Evolutionary conservation across 495 filamentous ascomycete species (phyloP).

Genomic region (Penicillium desertorum): DNA sequence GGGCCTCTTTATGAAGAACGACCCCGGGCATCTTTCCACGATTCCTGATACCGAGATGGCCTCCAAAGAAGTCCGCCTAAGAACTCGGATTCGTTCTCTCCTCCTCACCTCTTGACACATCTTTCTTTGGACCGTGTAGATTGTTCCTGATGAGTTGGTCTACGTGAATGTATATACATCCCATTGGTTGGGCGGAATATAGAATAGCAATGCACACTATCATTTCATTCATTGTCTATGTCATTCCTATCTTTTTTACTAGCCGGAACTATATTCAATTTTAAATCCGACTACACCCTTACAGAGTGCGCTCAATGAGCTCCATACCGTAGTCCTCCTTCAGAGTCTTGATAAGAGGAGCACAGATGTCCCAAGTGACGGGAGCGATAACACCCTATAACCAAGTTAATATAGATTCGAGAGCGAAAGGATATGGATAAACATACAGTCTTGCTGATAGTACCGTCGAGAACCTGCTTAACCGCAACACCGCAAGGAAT

Average conservation of each 20-base stretch:
- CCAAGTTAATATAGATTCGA: slow-evolving; percentile 4
- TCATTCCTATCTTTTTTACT: slow-evolving; percentile 12
- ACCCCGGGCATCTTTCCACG: not conserved
- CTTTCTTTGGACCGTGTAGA: not conserved
- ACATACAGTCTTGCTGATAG: slow-evolving; percentile 61
- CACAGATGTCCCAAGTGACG: slow-evolving; percentile 69
- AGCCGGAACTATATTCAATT: not conserved
- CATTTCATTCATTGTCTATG: slow-evolving; percentile 14
- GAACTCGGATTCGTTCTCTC: not conserved
- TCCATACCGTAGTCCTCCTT: slow-evolving; percentile 27
- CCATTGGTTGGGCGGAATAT: not conserved
- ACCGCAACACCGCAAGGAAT: slow-evolving; percentile 62
- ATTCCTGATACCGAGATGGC: not conserved
- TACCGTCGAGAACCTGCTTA: slow-evolving; percentile 81
- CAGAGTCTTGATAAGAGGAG: slow-evolving; percentile 63
- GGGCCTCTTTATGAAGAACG: not conserved
- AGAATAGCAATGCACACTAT: slow-evolving; percentile 5
- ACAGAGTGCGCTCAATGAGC: slow-evolving; percentile 17
- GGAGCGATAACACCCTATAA: slow-evolving; percentile 72
- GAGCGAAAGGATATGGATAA: not conserved
- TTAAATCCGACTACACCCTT: not conserved
- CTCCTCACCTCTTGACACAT: not conserved
- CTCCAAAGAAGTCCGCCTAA: not conserved
- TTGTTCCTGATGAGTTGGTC: not conserved
- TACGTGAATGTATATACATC: not conserved